Base-by-base conservation (phyloP, 2,329 filamentous ascomycete genomes). In the Curvularia verruculosa region DNA sequence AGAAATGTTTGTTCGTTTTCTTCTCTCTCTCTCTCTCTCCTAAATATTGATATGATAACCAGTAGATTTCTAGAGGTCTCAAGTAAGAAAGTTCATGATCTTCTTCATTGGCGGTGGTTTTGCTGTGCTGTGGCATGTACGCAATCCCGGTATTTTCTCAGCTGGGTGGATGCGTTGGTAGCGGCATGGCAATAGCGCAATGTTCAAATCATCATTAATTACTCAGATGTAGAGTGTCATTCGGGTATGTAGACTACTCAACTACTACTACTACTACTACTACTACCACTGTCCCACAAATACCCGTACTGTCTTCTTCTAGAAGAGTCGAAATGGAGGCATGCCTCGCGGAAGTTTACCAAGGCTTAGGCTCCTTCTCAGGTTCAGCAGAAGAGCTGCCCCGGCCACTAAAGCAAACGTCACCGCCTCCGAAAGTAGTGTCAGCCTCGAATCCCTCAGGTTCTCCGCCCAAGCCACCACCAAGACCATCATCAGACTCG, bases 401-500 rank as follows among this genome's bases (percentile, higher is more conserved):
- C 31, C 41, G 59, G 41, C 43, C 61, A 49, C 50, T 54, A 46
- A 57, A 58, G 8, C 54, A 39, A 49, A 46, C 49, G 13, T 8
- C 49, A 36, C 13, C 49, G 52, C 49, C 28, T 54, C 56, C 50
- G n/a, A n/a, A n/a, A n/a, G n/a, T n/a, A n/a, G n/a, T n/a, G 36
- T 44, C 53, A 46, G 52, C 58, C 12, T 63, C 55, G 49, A 63
- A 64, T 39, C 54, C 58, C 15, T 54, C 57, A 36, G 58, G 40
- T 3, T 54, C 58, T 18, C 31, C 59, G 21, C 58, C 60, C 36
- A 59, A 45, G 15, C 52, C 63, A 43, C 52, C 67, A 45, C 47
- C 61, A 45, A 66, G 52, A 18, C 60, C 66, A 29, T 59, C 63
- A 31, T 71, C 71, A 13, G 70, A 72, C 61, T 77, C 75, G 21